Percentiles rank a stretch among this genome's conserved stretches.
Evolutionary conservation across 1,284 basidiomycete species (phyloP).

Genomic region (Cutaneotrichosporon dermatis): DNA sequence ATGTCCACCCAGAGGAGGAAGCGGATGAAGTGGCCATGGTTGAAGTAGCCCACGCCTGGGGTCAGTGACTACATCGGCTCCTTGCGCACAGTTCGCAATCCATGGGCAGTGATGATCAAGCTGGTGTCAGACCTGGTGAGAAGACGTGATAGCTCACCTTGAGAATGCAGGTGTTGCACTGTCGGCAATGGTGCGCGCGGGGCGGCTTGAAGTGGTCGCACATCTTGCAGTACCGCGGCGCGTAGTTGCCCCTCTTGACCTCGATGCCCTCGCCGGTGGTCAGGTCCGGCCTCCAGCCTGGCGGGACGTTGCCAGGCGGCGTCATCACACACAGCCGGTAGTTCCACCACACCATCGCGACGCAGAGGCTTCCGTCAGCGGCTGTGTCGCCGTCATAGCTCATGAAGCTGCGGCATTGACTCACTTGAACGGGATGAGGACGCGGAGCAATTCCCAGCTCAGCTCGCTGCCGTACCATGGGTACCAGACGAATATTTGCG

Average conservation of each 20-base stretch:
- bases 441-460: slow-evolving; percentile 64
- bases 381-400: background rate
- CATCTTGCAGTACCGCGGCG: slow-evolving; percentile 74
- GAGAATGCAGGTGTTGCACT: slow-evolving; percentile 65
- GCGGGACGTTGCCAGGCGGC: slow-evolving; percentile 78
- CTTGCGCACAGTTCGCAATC: slow-evolving; percentile 11
- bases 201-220: slow-evolving; percentile 56
- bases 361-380: slow-evolving; percentile 57
- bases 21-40: slow-evolving; percentile 84
- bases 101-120: slow-evolving; percentile 26
- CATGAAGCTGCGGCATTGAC: too few species aligned
- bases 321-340: slow-evolving; percentile 75
- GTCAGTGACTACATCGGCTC: slow-evolving; percentile 13
- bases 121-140: slow-evolving; percentile 11
- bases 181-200: slow-evolving; percentile 77
- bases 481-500: slow-evolving; percentile 85
- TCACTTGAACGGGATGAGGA: slow-evolving; percentile 86
- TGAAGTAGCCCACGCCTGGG: slow-evolving; percentile 80
- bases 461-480: slow-evolving; percentile 76
- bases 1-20: slow-evolving; percentile 88
- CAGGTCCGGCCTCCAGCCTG: slow-evolving; percentile 69
- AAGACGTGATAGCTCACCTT: slow-evolving; percentile 11
- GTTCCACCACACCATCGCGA: slow-evolving; percentile 76
- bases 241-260: slow-evolving; percentile 76
- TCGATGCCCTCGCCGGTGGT: slow-evolving; percentile 68